Conservation (phyloP, 768 basidiomycete species). For the Hygrocybe punicea region DNA sequence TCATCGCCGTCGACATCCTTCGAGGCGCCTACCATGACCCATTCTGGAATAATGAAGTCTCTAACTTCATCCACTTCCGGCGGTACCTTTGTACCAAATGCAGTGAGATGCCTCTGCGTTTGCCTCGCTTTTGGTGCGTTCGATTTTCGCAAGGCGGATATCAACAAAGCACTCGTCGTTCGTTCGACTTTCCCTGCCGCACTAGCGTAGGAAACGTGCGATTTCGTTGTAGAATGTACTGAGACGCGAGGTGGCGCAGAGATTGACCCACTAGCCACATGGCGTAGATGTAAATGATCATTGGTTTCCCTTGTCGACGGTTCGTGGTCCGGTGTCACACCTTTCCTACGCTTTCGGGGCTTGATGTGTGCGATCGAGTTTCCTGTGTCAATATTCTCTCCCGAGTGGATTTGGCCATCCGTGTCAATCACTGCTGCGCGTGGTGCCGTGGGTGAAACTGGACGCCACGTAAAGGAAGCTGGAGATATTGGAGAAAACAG, state of each 20-base stretch:
- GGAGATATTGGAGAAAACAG: not conserved
- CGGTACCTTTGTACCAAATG: conserved; percentile 62
- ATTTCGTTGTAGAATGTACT: conserved; percentile 12
- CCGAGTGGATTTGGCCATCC: not conserved
- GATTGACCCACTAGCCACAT: conserved; percentile 12
- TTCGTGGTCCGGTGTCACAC: not conserved
- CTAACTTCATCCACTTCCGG: conserved; percentile 42
- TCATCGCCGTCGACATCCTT: not conserved
- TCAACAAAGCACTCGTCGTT: conserved; percentile 34
- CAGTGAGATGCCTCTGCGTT: conserved; percentile 50
- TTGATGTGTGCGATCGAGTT: not conserved
- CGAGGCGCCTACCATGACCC: conserved; percentile 32
- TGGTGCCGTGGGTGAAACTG: not conserved
- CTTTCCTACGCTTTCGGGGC: conserved; percentile 5
- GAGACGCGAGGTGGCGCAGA: conserved; percentile 16
- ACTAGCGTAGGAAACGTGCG: conserved; percentile 16
- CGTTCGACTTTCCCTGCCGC: conserved; percentile 16
- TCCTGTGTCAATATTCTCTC: not conserved
- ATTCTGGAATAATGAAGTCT: conserved; percentile 58
- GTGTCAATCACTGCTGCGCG: not conserved
- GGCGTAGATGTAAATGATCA: conserved; percentile 3
- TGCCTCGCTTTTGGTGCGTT: conserved; percentile 44
- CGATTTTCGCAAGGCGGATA: conserved; percentile 50
- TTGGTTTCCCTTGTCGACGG: not conserved
- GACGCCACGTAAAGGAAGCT: not conserved